phyloP scores from a whole-genome alignment of 1,139 yeast genomes.

The Taphrina wiesneri region DNA sequence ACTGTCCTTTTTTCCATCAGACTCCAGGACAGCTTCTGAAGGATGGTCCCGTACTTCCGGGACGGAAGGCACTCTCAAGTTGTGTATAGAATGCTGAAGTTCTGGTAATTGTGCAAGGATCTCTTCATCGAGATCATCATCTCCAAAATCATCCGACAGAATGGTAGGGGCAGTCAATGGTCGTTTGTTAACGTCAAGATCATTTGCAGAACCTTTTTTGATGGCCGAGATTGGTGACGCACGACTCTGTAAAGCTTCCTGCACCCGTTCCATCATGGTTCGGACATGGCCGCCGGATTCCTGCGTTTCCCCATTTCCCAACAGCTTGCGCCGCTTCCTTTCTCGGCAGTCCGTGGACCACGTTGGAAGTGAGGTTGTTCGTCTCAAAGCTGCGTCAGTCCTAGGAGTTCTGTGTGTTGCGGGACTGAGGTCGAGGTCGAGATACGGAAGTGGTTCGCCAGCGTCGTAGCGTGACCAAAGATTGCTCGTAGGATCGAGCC shows the following conservation, averaged over 20 bases:
- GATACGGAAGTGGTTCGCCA: slow-evolving; percentile 14
- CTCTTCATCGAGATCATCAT: slow-evolving; percentile 15
- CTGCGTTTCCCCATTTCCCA: background rate
- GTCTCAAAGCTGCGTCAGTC: slow-evolving; percentile 14
- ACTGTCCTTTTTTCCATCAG: too few species aligned
- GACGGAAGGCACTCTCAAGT: background rate
- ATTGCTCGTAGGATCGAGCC: slow-evolving; percentile 18
- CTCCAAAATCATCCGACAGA: slow-evolving; percentile 16
- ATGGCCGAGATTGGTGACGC: background rate
- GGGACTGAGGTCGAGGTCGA: slow-evolving; percentile 25
- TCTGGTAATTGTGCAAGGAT: background rate
- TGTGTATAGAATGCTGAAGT: background rate
- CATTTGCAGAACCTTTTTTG: background rate
- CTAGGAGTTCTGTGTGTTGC: background rate
- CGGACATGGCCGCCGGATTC: background rate
- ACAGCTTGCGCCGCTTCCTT: slow-evolving; percentile 9
- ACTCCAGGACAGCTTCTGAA: too few species aligned
- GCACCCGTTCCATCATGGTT: slow-evolving; percentile 28
- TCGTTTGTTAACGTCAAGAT: background rate
- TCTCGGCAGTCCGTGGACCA: slow-evolving; percentile 17
- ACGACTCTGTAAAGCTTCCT: slow-evolving; percentile 12
- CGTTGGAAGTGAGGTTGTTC: slow-evolving; percentile 25
- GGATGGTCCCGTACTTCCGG: too few species aligned
- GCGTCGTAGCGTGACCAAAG: slow-evolving; percentile 26
- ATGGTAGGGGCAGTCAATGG: background rate